Base-by-base conservation (phyloP, 192 early-diverging fungal species). In the Coemansia sp. region DNA sequence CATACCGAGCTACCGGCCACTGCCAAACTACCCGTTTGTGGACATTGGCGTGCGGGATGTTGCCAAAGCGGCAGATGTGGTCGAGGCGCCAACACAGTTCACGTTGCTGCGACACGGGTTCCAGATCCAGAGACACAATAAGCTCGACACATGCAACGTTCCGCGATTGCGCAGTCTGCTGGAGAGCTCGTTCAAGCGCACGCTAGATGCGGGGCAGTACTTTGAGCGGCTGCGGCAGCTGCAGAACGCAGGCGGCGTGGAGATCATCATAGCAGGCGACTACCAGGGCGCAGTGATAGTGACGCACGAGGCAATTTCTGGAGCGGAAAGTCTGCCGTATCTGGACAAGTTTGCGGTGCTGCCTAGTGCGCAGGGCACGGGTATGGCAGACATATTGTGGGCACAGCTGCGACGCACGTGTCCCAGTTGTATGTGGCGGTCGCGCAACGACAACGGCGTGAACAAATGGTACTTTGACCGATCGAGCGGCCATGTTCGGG, bases 381-480 rank as follows among this genome's bases (percentile, higher is more conserved):
- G 96, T 0, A 85, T 94, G 48, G 93, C 94, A 0, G 96, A 98
- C 69, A 94, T 95, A n/a, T 68, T 98, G 49, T 98, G 96, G 96
- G 86, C 88, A 42, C 83, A 86, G 62, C 71, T 96, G 59, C 75
- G 82, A 25, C 82, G 84, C 38, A 81, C 75, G 23, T 95, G 90
- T 71, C 85, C 87, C 0, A 85, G 89, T 55, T 69, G 65, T 53
- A 81, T 88, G 40, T 98, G 96, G 96, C 75, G 94, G 62, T 90
- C 88, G 63, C 85, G 94, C 40, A 82, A 79, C 6, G 85, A 88
- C 42, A 98, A 98, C 61, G 89, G 87, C 0, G 94, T 98, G 5
- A 98, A 98, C 68, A 92, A 91, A 68, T 98, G 96, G 96, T 97
- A 97, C 47, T 97, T 95, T 89, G 94, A 96, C 51, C 83, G 91